These are phyloP conservation scores for Mycena belliarum DNA, from an alignment of 768 basidiomycete genomes.

Conservation along the genomic window DNA sequence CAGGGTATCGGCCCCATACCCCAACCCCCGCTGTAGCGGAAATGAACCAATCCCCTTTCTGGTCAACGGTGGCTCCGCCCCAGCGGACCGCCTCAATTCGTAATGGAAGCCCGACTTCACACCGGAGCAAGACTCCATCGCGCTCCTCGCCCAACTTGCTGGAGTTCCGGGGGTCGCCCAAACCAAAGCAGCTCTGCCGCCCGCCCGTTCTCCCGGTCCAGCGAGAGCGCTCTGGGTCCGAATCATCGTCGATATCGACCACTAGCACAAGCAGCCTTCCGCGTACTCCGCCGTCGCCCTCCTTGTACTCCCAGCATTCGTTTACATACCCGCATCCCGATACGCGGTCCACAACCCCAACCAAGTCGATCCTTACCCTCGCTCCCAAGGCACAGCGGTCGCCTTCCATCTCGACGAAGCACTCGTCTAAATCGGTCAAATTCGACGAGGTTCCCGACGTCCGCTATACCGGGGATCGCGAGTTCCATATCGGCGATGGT, in stretches of 20 bases:
- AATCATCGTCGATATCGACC: slow-evolving; percentile 18
- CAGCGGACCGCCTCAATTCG: slow-evolving; percentile 17
- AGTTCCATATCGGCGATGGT: slow-evolving; percentile 29
- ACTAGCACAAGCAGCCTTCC: slow-evolving; percentile 22
- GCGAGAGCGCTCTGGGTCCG: slow-evolving; percentile 21
- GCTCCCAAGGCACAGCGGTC: slow-evolving; percentile 29
- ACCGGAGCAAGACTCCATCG: slow-evolving; percentile 15
- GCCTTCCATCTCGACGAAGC: slow-evolving; percentile 48
- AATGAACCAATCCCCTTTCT: slow-evolving; percentile 23
- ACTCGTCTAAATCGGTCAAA: slow-evolving; percentile 60
- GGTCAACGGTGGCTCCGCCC: slow-evolving; percentile 17
- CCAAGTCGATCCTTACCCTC: slow-evolving; percentile 61
- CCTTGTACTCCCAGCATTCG: slow-evolving; percentile 26
- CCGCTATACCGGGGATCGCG: slow-evolving; percentile 44
- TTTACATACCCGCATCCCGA: slow-evolving; percentile 20
- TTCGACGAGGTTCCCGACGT: slow-evolving; percentile 69
- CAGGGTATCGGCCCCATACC: slow-evolving; percentile 31
- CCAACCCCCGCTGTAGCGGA: slow-evolving; percentile 16
- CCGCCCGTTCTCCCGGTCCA: slow-evolving; percentile 12
- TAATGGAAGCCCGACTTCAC: slow-evolving; percentile 10
- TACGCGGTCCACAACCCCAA: slow-evolving; percentile 21
- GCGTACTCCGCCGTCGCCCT: slow-evolving; percentile 27
- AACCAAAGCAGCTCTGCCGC: background rate
- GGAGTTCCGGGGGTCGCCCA: slow-evolving; percentile 16
- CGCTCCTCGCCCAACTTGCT: slow-evolving; percentile 22